A percentile compares a stretch with the other conserved stretches of the same genome.
These are phyloP conservation scores for Candida alai DNA, from an alignment of 805 yeast species.

Conservation along the genomic window DNA sequence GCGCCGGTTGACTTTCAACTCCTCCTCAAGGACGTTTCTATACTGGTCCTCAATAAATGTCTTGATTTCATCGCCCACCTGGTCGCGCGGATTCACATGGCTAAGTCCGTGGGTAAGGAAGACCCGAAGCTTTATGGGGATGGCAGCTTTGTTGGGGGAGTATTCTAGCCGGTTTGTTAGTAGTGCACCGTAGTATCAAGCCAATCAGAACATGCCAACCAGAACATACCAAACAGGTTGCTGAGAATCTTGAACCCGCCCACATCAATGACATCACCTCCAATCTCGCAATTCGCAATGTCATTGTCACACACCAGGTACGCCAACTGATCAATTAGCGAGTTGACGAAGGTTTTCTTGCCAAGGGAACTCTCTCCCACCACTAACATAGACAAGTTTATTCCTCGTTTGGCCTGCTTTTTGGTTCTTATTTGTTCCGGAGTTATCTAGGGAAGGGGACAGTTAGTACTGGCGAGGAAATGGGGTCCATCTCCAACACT, in stretches of 20 bases:
- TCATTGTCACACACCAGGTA: too few species aligned
- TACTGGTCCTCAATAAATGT: slow-evolving; percentile 77
- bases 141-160: slow-evolving; percentile 8
- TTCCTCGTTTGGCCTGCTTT: slow-evolving; percentile 18
- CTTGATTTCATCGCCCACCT: slow-evolving; percentile 32
- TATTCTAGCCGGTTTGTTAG: slow-evolving; percentile 6
- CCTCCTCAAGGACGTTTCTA: slow-evolving; percentile 68
- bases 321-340: slow-evolving; percentile 40
- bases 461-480: too few species aligned
- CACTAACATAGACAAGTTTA: slow-evolving; percentile 23
- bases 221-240: too few species aligned
- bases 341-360: slow-evolving; percentile 73
- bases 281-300: too few species aligned
- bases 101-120: slow-evolving; percentile 24
- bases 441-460: slow-evolving; percentile 6
- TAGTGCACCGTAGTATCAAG: too few species aligned
- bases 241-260: too few species aligned
- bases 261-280: too few species aligned
- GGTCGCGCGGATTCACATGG: slow-evolving; percentile 17
- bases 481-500: too few species aligned
- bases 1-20: slow-evolving; percentile 24
- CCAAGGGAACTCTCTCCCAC: slow-evolving; percentile 47
- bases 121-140: slow-evolving; percentile 19
- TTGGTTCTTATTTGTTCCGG: slow-evolving; percentile 21
- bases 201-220: too few species aligned